phyloP scores from a whole-genome alignment of 441 rosid species.

The Breynia disticha region DNA sequence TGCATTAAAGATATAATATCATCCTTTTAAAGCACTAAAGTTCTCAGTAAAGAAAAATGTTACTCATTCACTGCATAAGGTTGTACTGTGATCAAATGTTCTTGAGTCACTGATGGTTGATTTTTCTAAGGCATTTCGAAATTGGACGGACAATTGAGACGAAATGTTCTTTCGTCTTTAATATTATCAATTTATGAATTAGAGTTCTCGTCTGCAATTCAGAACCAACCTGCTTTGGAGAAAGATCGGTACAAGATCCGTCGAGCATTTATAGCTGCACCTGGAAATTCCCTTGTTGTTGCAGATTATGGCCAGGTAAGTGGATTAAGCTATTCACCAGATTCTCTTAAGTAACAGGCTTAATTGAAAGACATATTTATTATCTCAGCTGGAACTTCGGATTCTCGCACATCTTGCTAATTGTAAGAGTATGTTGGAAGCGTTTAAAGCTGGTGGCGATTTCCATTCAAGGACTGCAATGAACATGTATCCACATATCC shows the following conservation, averaged over 20 bases:
- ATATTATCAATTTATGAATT: neutral
- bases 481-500: constrained; percentile 95
- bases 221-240: constrained; percentile 99
- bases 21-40: too few species aligned
- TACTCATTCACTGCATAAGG: too few species aligned
- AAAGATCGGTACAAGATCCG: constrained; percentile 98
- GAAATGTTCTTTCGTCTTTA: neutral
- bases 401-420: constrained; percentile 94
- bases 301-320: constrained; percentile 98
- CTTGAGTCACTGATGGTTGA: too few species aligned
- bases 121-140: too few species aligned
- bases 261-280: constrained; percentile 87
- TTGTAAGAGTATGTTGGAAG: constrained; percentile 94
- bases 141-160: too few species aligned
- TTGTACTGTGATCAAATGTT: too few species aligned
- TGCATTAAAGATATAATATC: too few species aligned
- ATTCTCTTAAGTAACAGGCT: constrained; percentile 9
- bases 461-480: constrained; percentile 97
- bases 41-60: too few species aligned
- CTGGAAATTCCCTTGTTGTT: constrained; percentile 88
- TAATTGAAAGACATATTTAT: constrained; percentile 25
- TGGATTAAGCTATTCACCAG: constrained; percentile 9
- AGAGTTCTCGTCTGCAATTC: constrained; percentile 12
- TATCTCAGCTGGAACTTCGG: constrained; percentile 88
- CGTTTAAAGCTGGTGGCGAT: constrained; percentile 95